Evolutionary conservation across 2,329 filamentous ascomycete species (phyloP).

Genomic region (Xylogone sp.): DNA sequence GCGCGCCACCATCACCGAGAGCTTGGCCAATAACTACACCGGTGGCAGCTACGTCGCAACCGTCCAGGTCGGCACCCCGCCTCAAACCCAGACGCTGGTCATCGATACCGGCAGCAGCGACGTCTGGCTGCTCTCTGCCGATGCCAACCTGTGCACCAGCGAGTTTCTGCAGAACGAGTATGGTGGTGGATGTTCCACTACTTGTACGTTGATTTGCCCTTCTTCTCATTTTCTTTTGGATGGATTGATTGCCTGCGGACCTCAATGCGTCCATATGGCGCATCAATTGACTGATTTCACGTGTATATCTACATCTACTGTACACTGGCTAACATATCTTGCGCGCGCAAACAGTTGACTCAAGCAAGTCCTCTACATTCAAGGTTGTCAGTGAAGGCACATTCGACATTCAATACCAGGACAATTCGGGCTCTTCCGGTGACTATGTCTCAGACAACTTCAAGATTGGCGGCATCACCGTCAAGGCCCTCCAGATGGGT

Average conservation of each 20-base stretch:
- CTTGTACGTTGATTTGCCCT: conserved; percentile 42
- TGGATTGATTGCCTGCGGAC: no score
- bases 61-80: conserved; percentile 55
- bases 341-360: conserved; percentile 41
- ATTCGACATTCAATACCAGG: conserved; percentile 61
- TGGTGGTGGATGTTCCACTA: conserved; percentile 34
- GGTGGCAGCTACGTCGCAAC: conserved; percentile 45
- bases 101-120: conserved; percentile 63
- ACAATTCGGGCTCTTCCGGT: conserved; percentile 49
- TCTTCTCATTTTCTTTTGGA: background rate
- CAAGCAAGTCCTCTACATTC: conserved; percentile 45
- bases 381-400: conserved; percentile 35
- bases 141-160: conserved; percentile 16
- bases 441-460: conserved; percentile 57
- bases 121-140: conserved; percentile 49
- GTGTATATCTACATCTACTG: background rate
- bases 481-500: conserved; percentile 52
- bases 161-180: conserved; percentile 24
- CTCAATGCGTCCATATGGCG: no score
- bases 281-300: background rate
- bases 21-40: conserved; percentile 44
- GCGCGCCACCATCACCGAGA: conserved; percentile 15
- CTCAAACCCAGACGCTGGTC: conserved; percentile 49
- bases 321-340: conserved; percentile 1
- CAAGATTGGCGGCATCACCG: conserved; percentile 42